Evolutionary conservation across 2,329 filamentous ascomycete genomes (phyloP), one percentile per base, ranked within the genome.

Genomic region (Magnaporthiopsis rhizophila): DNA sequence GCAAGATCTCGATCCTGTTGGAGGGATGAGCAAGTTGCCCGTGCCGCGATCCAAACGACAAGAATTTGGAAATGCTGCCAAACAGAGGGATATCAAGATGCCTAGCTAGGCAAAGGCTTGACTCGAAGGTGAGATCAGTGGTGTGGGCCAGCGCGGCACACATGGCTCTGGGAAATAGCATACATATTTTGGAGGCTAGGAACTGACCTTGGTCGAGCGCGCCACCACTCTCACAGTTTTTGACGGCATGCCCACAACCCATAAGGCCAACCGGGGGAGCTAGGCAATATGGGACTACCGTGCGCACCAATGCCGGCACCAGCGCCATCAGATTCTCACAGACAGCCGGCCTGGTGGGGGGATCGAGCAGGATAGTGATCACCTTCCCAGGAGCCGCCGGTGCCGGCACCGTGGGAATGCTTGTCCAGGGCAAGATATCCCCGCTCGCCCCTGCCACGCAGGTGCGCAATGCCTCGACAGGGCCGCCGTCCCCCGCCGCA

Each of bases 21-120:
- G 2, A 62, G 61, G 53, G 45, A 36, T 24, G 50, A 64, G 58
- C 62, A 53, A 36, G 38, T 12, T 58, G 57, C 58, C 15, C 58
- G 26, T 56, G 34, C 13, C 28, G 24, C 58, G 2, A 38, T 36
- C 24, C 34, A 28, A 24, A 38, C 15, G n/a, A 53, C 8, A 53
- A 53, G 45, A 21, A n/a, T 11, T 53, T 24, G 45, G 64, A 34
- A 2, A 87, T 87, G 84, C 76, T 86, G 72, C 80, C 81, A 71
- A 81, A 81, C 69, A 80, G 79, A 79, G 80, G 82, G 69, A 70
- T 85, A 64, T 63, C 56, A 13, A 21, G 62, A 58, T 63, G 62
- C 34, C 53, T 63, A 24, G 53, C 30, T 30, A 50, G 50, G 62
- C 53, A 45, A 56, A 63, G 62, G 64, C 64, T 59, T 45, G 60